These are phyloP conservation scores for Rosa lucieae DNA, from an alignment of 306 rosid genomes.

Conservation along the genomic window DNA sequence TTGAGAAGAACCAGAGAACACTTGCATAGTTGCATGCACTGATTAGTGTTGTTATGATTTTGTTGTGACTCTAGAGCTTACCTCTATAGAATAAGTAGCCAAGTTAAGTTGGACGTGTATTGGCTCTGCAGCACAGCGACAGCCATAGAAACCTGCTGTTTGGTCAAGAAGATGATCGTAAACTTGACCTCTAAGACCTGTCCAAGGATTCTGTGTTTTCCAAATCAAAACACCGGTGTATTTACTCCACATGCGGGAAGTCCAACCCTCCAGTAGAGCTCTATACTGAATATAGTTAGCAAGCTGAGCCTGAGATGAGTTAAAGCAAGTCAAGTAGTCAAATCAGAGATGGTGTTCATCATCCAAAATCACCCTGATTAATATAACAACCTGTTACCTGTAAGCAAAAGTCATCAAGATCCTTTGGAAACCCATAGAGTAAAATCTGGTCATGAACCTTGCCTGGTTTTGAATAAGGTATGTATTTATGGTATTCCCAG, in stretches of 20 bases:
- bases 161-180: conserved; percentile 96
- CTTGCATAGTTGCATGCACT: not conserved
- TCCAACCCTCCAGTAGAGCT: conserved; percentile 94
- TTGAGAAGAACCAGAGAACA: not conserved
- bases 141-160: conserved; percentile 93
- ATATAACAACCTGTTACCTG: conserved; percentile 50
- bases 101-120: conserved; percentile 91
- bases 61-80: conserved; percentile 15
- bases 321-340: conserved; percentile 21
- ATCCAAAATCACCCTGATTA: conserved; percentile 17
- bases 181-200: conserved; percentile 96
- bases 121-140: conserved; percentile 88
- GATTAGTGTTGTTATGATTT: not conserved
- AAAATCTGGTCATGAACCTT: conserved; percentile 85
- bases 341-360: not conserved
- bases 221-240: conserved; percentile 90
- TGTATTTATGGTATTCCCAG: conserved; percentile 93
- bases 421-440: conserved; percentile 72
- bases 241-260: conserved; percentile 89
- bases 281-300: conserved; percentile 84
- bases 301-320: conserved; percentile 76
- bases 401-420: conserved; percentile 89
- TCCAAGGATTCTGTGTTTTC: conserved; percentile 98
- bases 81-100: conserved; percentile 73
- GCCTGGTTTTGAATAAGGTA: conserved; percentile 83